Evolutionary conservation across 352 stramenopile genomes (phyloP).

Genomic region (Plasmopara muralis): DNA sequence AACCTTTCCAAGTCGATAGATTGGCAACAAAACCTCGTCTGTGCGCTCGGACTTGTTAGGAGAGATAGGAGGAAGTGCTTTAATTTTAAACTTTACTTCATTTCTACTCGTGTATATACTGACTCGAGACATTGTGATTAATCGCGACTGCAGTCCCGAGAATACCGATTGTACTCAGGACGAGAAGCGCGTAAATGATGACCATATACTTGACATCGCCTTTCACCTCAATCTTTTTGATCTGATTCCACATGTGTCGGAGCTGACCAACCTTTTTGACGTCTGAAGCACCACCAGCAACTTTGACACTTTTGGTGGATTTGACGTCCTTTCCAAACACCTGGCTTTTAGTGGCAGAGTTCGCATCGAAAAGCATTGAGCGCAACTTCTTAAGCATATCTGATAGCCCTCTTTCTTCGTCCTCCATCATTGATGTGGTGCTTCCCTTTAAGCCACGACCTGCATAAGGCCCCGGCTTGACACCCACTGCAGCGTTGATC

Average conservation of each 20-base stretch:
- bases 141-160: not conserved
- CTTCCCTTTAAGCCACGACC: not conserved
- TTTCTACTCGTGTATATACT: slow-evolving; percentile 13
- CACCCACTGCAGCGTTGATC: not conserved
- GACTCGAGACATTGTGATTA: slow-evolving; percentile 4
- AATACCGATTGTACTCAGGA: slow-evolving; percentile 7
- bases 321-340: not conserved
- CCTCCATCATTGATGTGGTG: not conserved
- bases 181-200: slow-evolving; percentile 11
- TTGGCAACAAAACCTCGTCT: not conserved
- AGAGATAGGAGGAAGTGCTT: not conserved
- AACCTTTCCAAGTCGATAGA: not conserved
- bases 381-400: too few relatives aligned
- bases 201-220: slow-evolving; percentile 13
- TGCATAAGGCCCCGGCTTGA: not conserved
- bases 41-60: too few relatives aligned
- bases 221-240: slow-evolving; percentile 5
- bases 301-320: slow-evolving; percentile 3
- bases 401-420: too few relatives aligned
- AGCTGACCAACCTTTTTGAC: not conserved
- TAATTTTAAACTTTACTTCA: not conserved
- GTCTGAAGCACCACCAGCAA: not conserved
- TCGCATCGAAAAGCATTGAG: not conserved
- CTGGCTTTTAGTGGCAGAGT: slow-evolving; percentile 1
- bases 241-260: not conserved